Evolutionary conservation across 768 basidiomycete genomes (phyloP), one percentile per base, ranked within the genome.

Genomic region (Pulveroboletus sp.): DNA sequence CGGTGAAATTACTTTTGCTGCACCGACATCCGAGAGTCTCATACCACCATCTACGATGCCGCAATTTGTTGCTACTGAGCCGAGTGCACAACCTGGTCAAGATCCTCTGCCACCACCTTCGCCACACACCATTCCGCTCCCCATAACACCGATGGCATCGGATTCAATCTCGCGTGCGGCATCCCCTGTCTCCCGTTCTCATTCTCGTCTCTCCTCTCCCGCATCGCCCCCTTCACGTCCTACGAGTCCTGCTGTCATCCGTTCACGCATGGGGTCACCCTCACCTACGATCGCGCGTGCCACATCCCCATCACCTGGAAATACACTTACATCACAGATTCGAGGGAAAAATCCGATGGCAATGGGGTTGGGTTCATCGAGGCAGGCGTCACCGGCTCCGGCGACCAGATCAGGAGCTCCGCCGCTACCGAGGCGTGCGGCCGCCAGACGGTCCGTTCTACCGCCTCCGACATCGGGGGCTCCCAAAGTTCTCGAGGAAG

Each of bases 361-460:
- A 17, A 67, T 70, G n/a, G 69, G 64, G 0, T 53, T 73, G 41
- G 64, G 59, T n/a, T 62, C 70, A 3, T 68, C 69, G 28, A 60
- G 73, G 31, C 51, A 69, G 3, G 60, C 60, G 11, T 74, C 75
- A 5, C 75, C 78, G 41, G 69, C 61, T 3, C 46, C 36, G 8
- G 39, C 31, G 1, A 41, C 42, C 0, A 57, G 57, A 14, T 47
- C 54, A 2, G 51, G 56, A 1, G 69, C 71, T 6, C 85, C 86
- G 0, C 86, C 85, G 2, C 64, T 89, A 21, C 86, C 86, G 0
- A 74, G 82, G 37, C 72, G 86, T 39, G 86, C 86, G 0, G 77
- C 83, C 42, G 80, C 77, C 1, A 74, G 86, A 18, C 70, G 68
- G 6, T 52, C 47, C 21, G 63, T 57, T 3, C 66, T 65, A 37